Conservation (phyloP, 169 alveolate genomes). For the Babesia ovata region DNA sequence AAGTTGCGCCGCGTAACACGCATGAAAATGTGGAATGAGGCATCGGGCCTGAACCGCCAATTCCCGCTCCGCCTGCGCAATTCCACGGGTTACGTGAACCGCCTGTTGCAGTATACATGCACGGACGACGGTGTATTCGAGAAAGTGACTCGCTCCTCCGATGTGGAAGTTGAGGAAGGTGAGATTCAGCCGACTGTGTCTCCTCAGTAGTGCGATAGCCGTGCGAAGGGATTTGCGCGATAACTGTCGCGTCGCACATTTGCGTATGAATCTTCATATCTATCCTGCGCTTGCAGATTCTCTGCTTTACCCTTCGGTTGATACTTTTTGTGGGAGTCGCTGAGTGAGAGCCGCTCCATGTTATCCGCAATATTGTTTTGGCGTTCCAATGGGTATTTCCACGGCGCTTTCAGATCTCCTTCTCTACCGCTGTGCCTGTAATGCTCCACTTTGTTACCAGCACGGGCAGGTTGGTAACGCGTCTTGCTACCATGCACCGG, state of each 20-base stretch:
- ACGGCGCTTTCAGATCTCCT: background rate
- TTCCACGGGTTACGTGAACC: conserved; percentile 30
- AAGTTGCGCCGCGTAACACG: conserved; percentile 10
- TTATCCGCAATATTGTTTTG: background rate
- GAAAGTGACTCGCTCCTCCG: conserved; percentile 3
- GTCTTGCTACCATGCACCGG: background rate
- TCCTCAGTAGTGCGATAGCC: background rate
- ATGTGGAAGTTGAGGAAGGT: conserved; percentile 26
- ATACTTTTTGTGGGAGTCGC: background rate
- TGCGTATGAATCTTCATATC: no score
- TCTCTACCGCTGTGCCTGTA: background rate
- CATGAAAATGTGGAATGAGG: conserved; percentile 52
- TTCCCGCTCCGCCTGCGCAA: conserved; percentile 35
- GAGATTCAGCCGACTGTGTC: background rate
- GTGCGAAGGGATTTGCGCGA: background rate
- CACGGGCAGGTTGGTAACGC: background rate
- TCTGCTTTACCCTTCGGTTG: background rate
- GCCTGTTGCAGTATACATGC: conserved; percentile 19
- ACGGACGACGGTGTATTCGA: conserved; percentile 14
- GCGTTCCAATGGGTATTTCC: background rate
- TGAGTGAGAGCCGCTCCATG: background rate
- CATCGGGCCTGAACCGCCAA: conserved; percentile 36
- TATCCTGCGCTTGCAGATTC: background rate
- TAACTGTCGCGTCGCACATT: background rate
- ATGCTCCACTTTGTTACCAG: background rate